These are phyloP conservation scores for Suillus tomentosus DNA, from an alignment of 768 basidiomycete genomes.

Conservation along the genomic window DNA sequence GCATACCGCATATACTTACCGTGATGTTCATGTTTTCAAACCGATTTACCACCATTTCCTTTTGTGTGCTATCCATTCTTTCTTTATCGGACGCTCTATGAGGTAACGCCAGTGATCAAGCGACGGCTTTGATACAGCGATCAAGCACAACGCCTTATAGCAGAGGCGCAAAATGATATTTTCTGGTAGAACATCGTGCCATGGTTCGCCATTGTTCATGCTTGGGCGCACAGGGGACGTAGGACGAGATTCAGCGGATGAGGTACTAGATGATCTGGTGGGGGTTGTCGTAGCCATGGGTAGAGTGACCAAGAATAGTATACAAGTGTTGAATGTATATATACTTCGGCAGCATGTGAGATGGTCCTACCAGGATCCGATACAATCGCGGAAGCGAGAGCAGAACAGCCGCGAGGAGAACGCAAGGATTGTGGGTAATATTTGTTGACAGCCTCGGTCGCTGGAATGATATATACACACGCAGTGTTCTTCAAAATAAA, in stretches of 20 bases:
- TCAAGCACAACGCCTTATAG: neutral
- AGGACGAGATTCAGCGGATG: neutral
- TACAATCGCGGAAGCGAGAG: neutral
- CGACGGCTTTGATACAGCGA: constrained; percentile 1
- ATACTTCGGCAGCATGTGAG: neutral
- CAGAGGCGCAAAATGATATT: neutral
- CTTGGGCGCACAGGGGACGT: neutral
- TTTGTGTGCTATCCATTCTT: neutral
- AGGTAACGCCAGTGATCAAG: neutral
- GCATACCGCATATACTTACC: neutral
- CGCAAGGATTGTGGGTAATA: neutral
- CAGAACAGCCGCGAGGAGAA: neutral
- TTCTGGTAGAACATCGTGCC: neutral
- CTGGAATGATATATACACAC: neutral
- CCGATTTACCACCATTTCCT: constrained; percentile 1
- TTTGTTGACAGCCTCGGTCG: neutral
- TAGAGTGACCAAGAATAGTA: no score
- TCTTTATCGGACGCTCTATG: neutral
- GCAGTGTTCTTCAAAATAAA: neutral
- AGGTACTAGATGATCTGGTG: neutral
- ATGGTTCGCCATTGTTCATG: neutral
- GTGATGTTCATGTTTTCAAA: constrained; percentile 3
- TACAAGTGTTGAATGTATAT: constrained; percentile 1
- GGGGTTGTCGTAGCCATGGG: neutral
- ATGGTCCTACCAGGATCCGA: neutral